Conservation (phyloP, 345 rosid species). For the Cardamine resedifolia region DNA sequence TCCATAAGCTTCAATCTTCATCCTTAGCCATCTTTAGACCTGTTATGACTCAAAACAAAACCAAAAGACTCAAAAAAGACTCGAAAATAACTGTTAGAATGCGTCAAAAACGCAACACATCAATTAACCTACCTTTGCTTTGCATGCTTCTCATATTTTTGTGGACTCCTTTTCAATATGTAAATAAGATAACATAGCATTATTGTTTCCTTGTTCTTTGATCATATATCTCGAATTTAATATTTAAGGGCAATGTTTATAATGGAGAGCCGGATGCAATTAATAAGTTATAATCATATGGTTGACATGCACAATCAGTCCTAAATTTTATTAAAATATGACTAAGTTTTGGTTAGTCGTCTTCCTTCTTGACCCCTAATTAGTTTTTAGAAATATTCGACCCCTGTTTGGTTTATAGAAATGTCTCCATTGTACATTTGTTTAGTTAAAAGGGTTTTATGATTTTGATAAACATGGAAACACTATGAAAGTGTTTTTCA, state of each 20-base stretch:
- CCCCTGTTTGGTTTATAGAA: slow-evolving; percentile 34
- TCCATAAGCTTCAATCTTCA: too few relatives aligned
- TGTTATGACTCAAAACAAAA: too few relatives aligned
- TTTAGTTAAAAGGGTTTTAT: not conserved
- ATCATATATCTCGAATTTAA: too few relatives aligned
- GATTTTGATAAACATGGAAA: not conserved
- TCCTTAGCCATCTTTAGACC: too few relatives aligned
- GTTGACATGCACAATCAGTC: slow-evolving; percentile 8
- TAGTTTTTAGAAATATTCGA: not conserved
- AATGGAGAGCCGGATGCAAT: not conserved
- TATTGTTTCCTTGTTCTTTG: not conserved
- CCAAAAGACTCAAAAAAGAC: too few relatives aligned
- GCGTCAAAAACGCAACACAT: too few relatives aligned
- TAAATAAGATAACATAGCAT: not conserved
- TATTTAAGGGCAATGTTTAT: slow-evolving; percentile 18
- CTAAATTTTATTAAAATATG: not conserved
- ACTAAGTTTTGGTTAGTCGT: slow-evolving; percentile 1
- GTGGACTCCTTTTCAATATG: slow-evolving; percentile 12
- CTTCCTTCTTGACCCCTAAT: slow-evolving; percentile 29
- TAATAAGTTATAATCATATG: not conserved
- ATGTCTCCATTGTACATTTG: not conserved
- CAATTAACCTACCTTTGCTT: slow-evolving; percentile 24
- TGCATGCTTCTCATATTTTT: not conserved
- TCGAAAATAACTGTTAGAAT: too few relatives aligned
- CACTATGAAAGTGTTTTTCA: not conserved